Base-by-base conservation (phyloP, 345 rosid genomes). In the Gossypioides kirkii region DNA sequence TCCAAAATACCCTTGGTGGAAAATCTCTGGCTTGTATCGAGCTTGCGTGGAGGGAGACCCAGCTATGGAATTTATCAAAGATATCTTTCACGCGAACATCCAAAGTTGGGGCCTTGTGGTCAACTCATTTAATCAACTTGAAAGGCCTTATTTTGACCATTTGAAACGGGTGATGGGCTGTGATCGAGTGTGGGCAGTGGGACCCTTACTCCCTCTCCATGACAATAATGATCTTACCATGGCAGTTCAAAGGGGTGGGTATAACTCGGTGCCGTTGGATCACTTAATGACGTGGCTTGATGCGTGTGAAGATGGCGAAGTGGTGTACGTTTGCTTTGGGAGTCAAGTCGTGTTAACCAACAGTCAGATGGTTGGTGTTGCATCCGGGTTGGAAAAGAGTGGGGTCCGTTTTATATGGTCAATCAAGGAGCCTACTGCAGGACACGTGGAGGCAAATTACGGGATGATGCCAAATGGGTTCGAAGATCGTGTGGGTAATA, bases 271-370 rank as follows among this genome's bases (percentile, higher is more conserved):
- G 11, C 4, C 81, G 1, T 70, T 75, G 32, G 64, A 63, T 32
- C 74, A 76, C 41, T 23, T 90, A 45, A 41, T 77, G 83, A 74
- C 80, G 61, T 89, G 93, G 91, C 89, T 93, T 0, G 91, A 90
- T 61, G 53, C 61, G 7, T 75, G 85, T n/a, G 72, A 69, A 10
- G 87, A 87, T 20, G 49, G 54, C 9, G 66, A 80, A 1, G 97
- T 93, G 12, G 83, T 93, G 6, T 93, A 93, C 68, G 83, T 90
- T 3, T 88, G 95, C 80, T 93, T 90, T 11, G 97, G 95, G 43
- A 93, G 93, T 82, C 89, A 76, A 72, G 59, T 77, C 8, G 76
- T 77, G 75, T 74, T 93, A 87, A 77, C 81, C 2, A 55, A 77
- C 5, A 54, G 77, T 10, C 93, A 90, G 70, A 78, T 73, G 72